phyloP scores from a whole-genome alignment of 1,139 yeast genomes.

The Sugiyamaella castrensis region DNA sequence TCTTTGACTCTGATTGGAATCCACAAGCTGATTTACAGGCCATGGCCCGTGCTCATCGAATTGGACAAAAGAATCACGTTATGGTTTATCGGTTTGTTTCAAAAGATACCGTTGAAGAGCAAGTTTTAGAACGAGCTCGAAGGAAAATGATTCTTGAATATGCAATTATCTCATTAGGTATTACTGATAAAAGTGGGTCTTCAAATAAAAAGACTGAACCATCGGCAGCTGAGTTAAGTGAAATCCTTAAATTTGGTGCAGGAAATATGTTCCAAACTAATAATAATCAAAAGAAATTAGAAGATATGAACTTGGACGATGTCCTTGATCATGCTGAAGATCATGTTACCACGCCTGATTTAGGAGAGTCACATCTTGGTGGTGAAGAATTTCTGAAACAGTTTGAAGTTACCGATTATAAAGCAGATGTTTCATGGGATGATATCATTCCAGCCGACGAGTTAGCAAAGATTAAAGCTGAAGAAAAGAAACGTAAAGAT shows the following conservation, averaged over 20 bases:
- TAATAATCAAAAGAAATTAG: conserved; percentile 80
- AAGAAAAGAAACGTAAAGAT: conserved; percentile 81
- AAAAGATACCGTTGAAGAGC: conserved; percentile 96
- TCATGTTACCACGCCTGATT: conserved; percentile 91
- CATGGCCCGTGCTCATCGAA: conserved; percentile 99
- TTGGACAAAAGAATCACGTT: conserved; percentile 97
- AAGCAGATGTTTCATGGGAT: conserved; percentile 99
- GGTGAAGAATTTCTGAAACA: conserved; percentile 97
- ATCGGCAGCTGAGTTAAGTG: conserved; percentile 77
- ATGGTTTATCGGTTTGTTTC: conserved; percentile 95
- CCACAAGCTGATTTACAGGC: conserved; percentile 99
- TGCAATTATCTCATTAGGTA: conserved; percentile 94
- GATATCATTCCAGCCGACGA: conserved; percentile 98
- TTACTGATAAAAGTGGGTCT: conserved; percentile 63
- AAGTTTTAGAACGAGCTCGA: conserved; percentile 92
- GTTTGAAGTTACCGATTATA: conserved; percentile 97
- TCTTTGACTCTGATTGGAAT: conserved; percentile 98
- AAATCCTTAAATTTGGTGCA: conserved; percentile 96
- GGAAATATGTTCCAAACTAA: conserved; percentile 94
- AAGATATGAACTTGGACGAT: conserved; percentile 92
- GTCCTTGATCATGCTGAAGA: conserved; percentile 97
- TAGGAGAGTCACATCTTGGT: conserved; percentile 95
- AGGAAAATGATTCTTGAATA: conserved; percentile 97
- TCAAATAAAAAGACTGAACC: conserved; percentile 65
- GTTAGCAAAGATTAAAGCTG: conserved; percentile 80